Percentiles rank a stretch among this genome's conserved stretches.
Evolutionary conservation across 129 eudicot genomes (phyloP).

Genomic region (Pittosporum tobira): DNA sequence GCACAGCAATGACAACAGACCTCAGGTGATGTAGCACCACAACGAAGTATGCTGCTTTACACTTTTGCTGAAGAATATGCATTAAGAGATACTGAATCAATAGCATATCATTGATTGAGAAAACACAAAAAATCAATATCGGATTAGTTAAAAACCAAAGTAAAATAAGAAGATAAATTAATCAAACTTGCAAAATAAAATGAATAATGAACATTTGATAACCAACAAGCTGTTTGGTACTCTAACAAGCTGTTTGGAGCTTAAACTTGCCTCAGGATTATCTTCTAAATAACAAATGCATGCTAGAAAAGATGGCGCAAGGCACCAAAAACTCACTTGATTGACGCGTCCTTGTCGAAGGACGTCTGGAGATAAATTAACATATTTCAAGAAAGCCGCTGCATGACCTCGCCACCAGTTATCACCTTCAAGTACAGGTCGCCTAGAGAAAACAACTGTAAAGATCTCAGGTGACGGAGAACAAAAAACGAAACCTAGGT

Average conservation of each 20-base stretch:
- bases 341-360: constrained; percentile 70
- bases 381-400: constrained; percentile 53
- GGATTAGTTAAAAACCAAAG: background rate
- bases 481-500: background rate
- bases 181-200: background rate
- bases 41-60: constrained; percentile 68
- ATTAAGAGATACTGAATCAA: background rate
- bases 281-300: background rate
- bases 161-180: background rate
- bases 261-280: too few species aligned
- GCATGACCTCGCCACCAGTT: constrained; percentile 93
- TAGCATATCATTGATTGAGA: background rate
- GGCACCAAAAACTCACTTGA: constrained; percentile 34
- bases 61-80: constrained; percentile 34
- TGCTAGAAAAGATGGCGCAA: background rate
- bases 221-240: too few species aligned
- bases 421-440: constrained; percentile 65
- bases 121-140: background rate
- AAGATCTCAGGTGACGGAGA: constrained; percentile 3
- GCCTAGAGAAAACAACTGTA: constrained; percentile 28
- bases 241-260: too few species aligned
- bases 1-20: constrained; percentile 51
- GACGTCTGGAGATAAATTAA: constrained; percentile 35
- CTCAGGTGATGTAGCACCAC: constrained; percentile 50
- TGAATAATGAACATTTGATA: too few species aligned